Percentiles rank a stretch among this genome's conserved stretches.
These are phyloP conservation scores for Leccinum imitatum DNA, from an alignment of 768 basidiomycete species.

Conservation along the genomic window DNA sequence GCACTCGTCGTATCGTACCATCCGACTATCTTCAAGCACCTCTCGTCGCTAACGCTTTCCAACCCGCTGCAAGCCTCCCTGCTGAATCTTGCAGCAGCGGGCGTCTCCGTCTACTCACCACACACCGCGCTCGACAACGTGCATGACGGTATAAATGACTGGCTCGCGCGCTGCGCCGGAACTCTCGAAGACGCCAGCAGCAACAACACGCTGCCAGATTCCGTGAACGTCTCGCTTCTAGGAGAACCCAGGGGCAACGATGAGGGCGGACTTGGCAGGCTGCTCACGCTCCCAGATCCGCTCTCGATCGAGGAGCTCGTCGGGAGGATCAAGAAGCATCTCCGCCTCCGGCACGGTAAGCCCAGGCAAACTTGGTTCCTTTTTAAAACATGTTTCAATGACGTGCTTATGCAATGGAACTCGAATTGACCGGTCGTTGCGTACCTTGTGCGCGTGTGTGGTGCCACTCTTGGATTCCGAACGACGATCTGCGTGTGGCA, in stretches of 20 bases:
- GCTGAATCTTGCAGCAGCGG: slow-evolving; percentile 74
- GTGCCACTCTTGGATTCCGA: slow-evolving; percentile 11
- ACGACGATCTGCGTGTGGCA: slow-evolving; percentile 20
- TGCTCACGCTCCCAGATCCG: slow-evolving; percentile 60
- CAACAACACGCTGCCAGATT: slow-evolving; percentile 21
- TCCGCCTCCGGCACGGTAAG: slow-evolving; percentile 59
- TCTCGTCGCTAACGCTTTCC: slow-evolving; percentile 72
- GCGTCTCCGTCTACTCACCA: slow-evolving; percentile 84
- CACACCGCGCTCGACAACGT: slow-evolving; percentile 89
- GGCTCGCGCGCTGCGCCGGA: slow-evolving; percentile 64
- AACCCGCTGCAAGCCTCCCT: slow-evolving; percentile 80
- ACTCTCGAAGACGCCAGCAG: slow-evolving; percentile 29
- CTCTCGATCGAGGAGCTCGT: slow-evolving; percentile 61
- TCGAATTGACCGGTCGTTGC: not conserved
- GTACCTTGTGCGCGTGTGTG: not conserved
- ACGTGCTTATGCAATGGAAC: slow-evolving; percentile 4
- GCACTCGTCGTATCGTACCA: slow-evolving; percentile 82
- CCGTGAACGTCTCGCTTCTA: slow-evolving; percentile 34
- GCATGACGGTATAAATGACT: slow-evolving; percentile 86
- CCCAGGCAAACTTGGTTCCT: slow-evolving; percentile 11
- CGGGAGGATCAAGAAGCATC: slow-evolving; percentile 64
- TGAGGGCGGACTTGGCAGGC: slow-evolving; percentile 65
- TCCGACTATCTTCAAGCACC: slow-evolving; percentile 76
- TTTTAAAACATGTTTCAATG: slow-evolving; percentile 10
- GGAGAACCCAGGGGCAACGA: slow-evolving; percentile 38